Evolutionary conservation across 73 alveolate genomes (phyloP).

Genomic region (Paramecium bursaria): DNA sequence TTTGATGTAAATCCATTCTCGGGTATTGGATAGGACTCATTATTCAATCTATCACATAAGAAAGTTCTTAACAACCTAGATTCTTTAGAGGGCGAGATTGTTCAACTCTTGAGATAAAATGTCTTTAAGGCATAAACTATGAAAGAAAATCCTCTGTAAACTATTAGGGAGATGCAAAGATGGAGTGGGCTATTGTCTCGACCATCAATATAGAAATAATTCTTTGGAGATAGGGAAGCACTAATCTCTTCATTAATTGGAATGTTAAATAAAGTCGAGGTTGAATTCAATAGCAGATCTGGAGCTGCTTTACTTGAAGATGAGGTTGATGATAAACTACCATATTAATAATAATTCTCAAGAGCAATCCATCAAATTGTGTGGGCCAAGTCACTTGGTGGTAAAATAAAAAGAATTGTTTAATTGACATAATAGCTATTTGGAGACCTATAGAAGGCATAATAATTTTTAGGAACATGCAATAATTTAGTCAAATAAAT

Average conservation of each 20-base stretch:
- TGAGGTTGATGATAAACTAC: conserved; percentile 82
- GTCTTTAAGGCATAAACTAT: conserved; percentile 53
- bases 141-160: conserved; percentile 75
- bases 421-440: conserved; percentile 72
- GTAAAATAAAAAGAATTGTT: conserved; percentile 76
- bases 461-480: conserved; percentile 69
- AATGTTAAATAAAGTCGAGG: conserved; percentile 71
- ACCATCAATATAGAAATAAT: conserved; percentile 78
- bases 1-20: conserved; percentile 41
- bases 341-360: conserved; percentile 79
- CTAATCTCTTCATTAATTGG: conserved; percentile 74
- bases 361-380: conserved; percentile 76
- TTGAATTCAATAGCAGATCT: conserved; percentile 85
- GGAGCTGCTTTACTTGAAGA: conserved; percentile 74
- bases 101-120: conserved; percentile 13
- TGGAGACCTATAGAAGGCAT: conserved; percentile 76
- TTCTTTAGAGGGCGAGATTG: conserved; percentile 49
- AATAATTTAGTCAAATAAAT: conserved; percentile 72
- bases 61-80: conserved; percentile 49
- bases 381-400: conserved; percentile 85
- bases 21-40: conserved; percentile 33
- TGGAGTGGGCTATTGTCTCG: conserved; percentile 89
- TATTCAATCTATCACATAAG: conserved; percentile 34
- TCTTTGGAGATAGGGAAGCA: conserved; percentile 80
- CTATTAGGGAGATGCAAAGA: conserved; percentile 85